phyloP scores from a whole-genome alignment of 345 rosid species.

The Citrus hindsii region DNA sequence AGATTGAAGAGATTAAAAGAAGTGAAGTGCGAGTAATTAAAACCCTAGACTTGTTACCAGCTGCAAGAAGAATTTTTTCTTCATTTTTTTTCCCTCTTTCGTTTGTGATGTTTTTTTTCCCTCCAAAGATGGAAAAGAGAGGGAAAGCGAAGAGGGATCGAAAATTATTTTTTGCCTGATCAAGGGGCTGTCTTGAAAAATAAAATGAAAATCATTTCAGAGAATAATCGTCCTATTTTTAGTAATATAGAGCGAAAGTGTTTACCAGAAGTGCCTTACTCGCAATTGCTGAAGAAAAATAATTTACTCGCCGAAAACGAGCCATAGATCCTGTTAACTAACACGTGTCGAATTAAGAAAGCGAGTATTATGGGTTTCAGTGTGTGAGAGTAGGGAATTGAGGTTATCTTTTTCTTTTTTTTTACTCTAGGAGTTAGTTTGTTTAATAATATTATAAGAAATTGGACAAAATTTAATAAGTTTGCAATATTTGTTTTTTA shows the following conservation, averaged over 20 bases:
- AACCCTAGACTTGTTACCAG: constrained; percentile 17
- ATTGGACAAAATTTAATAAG: neutral
- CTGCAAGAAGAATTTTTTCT: neutral
- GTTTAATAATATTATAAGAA: neutral
- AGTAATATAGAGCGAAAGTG: neutral
- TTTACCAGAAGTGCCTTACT: neutral
- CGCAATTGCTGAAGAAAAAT: neutral
- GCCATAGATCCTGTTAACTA: neutral
- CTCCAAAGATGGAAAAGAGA: constrained; percentile 36
- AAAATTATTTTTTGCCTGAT: constrained; percentile 23
- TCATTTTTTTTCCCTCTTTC: neutral
- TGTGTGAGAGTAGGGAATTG: neutral
- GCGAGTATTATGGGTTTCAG: neutral
- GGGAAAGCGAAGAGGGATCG: constrained; percentile 37
- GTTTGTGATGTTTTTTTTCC: constrained; percentile 24
- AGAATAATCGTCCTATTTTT: constrained; percentile 5
- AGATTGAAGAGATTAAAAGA: neutral
- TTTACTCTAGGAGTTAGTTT: no score
- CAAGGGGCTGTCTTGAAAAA: constrained; percentile 14
- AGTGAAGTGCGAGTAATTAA: neutral
- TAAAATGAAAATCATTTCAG: neutral
- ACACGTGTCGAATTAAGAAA: fast-evolving
- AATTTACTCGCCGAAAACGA: neutral
- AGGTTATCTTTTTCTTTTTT: neutral
- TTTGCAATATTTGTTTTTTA: neutral